Percentiles rank a stretch among this genome's conserved stretches.
Conservation (phyloP, 352 stramenopile genomes). For the Phytopythium helicoides region DNA sequence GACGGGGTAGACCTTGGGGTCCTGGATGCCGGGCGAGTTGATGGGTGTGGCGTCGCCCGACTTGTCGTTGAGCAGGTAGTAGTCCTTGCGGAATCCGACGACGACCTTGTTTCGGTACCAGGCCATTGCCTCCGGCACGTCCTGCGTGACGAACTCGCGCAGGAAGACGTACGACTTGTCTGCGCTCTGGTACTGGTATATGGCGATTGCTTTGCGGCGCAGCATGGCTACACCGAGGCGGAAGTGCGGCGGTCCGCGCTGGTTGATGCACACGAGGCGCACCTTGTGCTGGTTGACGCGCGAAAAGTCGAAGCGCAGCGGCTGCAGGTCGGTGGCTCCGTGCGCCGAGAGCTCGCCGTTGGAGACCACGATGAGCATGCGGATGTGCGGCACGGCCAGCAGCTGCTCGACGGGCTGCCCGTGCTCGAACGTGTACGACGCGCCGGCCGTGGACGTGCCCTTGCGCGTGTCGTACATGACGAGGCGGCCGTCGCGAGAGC, state of each 20-base stretch:
- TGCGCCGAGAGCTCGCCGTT: constrained; percentile 74
- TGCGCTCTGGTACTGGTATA: constrained; percentile 81
- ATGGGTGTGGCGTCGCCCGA: constrained; percentile 67
- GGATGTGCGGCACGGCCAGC: constrained; percentile 82
- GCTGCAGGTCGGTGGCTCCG: constrained; percentile 76
- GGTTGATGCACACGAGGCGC: constrained; percentile 76
- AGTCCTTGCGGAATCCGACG: constrained; percentile 72
- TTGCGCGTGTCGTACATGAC: constrained; percentile 89
- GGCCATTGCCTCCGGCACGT: constrained; percentile 74
- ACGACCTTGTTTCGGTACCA: constrained; percentile 90
- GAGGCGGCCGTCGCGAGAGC: constrained; percentile 73
- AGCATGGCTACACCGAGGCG: constrained; percentile 69
- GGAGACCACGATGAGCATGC: constrained; percentile 81
- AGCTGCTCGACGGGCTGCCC: constrained; percentile 76
- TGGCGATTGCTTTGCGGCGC: constrained; percentile 59
- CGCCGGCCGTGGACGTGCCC: constrained; percentile 49
- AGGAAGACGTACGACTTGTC: constrained; percentile 82
- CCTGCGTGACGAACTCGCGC: constrained; percentile 70
- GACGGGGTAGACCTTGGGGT: constrained; percentile 60
- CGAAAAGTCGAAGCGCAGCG: constrained; percentile 76
- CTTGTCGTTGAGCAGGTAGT: constrained; percentile 83
- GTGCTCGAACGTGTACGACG: constrained; percentile 72
- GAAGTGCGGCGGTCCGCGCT: constrained; percentile 82
- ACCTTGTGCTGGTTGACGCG: constrained; percentile 73
- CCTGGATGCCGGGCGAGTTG: constrained; percentile 68